Percentiles rank a stretch among this genome's conserved stretches.
phyloP scores from a whole-genome alignment of 2,329 filamentous ascomycete species.

The Talaromyces piceae region DNA sequence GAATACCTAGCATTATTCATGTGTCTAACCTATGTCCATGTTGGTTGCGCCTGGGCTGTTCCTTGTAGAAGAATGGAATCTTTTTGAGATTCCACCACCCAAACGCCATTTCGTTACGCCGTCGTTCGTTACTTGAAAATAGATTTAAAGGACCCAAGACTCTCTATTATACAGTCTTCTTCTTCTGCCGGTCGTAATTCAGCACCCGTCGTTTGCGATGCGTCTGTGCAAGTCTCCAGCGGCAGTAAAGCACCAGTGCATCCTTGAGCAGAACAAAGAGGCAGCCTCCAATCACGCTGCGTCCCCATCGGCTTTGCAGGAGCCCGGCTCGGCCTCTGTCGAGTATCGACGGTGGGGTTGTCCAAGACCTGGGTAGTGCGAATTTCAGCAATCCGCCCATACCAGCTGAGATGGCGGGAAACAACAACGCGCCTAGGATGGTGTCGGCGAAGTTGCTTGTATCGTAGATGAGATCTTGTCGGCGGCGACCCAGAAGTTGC shows the following conservation, averaged over 20 bases:
- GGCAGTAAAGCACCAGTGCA: slow-evolving; percentile 52
- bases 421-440: slow-evolving; percentile 63
- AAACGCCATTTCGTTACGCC: slow-evolving; percentile 6
- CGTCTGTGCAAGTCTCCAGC: slow-evolving; percentile 42
- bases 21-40: no score
- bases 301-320: slow-evolving; percentile 77
- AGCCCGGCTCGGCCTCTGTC: slow-evolving; percentile 52
- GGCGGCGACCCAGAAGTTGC: slow-evolving; percentile 31
- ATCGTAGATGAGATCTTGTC: slow-evolving; percentile 46
- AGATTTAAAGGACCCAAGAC: neutral
- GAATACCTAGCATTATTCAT: no score
- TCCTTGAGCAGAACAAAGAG: slow-evolving; percentile 79
- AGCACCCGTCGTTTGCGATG: slow-evolving; percentile 41
- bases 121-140: slow-evolving; percentile 6
- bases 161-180: slow-evolving; percentile 16
- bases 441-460: slow-evolving; percentile 51
- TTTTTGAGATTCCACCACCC: neutral
- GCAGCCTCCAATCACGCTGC: slow-evolving; percentile 81
- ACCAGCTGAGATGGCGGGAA: slow-evolving; percentile 71
- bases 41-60: no score
- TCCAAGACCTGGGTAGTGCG: slow-evolving; percentile 62
- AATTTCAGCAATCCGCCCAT: slow-evolving; percentile 69
- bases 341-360: slow-evolving; percentile 36
- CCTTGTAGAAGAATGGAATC: neutral
- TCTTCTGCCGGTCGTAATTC: slow-evolving; percentile 39